phyloP scores from a whole-genome alignment of 169 alveolate species.

The Plasmodium gaboni region DNA sequence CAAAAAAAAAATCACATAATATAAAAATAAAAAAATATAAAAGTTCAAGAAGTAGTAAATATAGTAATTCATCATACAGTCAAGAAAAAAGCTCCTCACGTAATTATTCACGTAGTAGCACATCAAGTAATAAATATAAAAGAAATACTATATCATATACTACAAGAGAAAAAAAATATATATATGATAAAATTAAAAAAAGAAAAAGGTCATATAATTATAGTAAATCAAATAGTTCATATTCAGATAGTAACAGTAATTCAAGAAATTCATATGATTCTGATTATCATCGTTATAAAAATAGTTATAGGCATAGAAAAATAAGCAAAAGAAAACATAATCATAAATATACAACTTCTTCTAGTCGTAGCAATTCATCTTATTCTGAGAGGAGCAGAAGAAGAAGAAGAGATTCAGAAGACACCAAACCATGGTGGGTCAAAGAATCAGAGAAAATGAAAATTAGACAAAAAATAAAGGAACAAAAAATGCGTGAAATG shows the following conservation, averaged over 20 bases:
- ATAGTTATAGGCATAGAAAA: neutral
- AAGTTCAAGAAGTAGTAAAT: slow-evolving; percentile 17
- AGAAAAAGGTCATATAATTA: slow-evolving; percentile 9
- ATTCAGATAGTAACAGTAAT: slow-evolving; percentile 4
- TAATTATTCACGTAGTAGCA: slow-evolving; percentile 8
- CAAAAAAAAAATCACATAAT: neutral
- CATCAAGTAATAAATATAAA: neutral
- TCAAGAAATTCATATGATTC: slow-evolving; percentile 42
- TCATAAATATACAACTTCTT: slow-evolving; percentile 12
- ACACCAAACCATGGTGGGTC: slow-evolving; percentile 70
- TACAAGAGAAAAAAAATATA: slow-evolving; percentile 11
- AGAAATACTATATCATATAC: neutral
- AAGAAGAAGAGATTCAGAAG: slow-evolving; percentile 27
- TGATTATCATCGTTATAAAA: neutral
- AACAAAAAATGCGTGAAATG: slow-evolving; percentile 47
- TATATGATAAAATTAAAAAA: slow-evolving; percentile 1
- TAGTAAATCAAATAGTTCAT: slow-evolving; percentile 15
- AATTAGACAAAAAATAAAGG: slow-evolving; percentile 60
- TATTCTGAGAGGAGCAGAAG: slow-evolving; percentile 30
- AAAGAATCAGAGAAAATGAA: slow-evolving; percentile 68
- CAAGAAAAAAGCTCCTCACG: slow-evolving; percentile 6
- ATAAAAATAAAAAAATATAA: slow-evolving; percentile 2
- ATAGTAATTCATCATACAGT: slow-evolving; percentile 26
- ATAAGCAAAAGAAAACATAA: neutral
- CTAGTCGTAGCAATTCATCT: slow-evolving; percentile 23